phyloP scores from a whole-genome alignment of 371 early-diverging fungal species.

The Mortierella sp. region DNA sequence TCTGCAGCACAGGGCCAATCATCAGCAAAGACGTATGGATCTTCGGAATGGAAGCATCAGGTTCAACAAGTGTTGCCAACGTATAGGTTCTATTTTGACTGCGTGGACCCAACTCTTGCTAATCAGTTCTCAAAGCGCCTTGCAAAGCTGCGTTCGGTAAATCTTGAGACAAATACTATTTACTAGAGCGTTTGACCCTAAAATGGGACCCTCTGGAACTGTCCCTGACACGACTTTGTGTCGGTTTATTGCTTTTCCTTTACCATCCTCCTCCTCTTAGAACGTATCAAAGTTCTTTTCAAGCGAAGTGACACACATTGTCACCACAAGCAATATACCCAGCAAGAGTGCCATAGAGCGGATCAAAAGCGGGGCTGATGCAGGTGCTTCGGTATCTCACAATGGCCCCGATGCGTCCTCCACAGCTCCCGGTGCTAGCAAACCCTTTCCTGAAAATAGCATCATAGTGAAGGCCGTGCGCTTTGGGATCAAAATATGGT shows the following conservation, averaged over 20 bases:
- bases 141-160: constrained; percentile 18
- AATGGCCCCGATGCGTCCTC: background rate
- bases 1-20: background rate
- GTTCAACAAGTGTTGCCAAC: constrained; percentile 10
- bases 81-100: constrained; percentile 34
- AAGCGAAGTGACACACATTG: constrained; percentile 37
- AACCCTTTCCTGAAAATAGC: constrained; percentile 14
- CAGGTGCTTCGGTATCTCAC: background rate
- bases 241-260: background rate
- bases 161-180: background rate
- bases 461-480: constrained; percentile 28
- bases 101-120: constrained; percentile 15
- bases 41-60: constrained; percentile 27
- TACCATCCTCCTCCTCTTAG: too few species aligned
- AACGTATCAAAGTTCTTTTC: constrained; percentile 32
- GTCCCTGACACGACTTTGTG: too few species aligned
- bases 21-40: constrained; percentile 7
- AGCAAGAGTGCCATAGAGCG: constrained; percentile 9
- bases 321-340: constrained; percentile 37
- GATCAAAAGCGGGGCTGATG: background rate
- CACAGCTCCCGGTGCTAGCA: background rate
- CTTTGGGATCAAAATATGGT: constrained; percentile 33
- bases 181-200: too few species aligned
- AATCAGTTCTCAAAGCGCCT: constrained; percentile 20
- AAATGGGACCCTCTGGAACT: too few species aligned